Evolutionary conservation across 192 early-diverging fungal genomes (phyloP), one percentile per base, ranked within the genome.

Genomic region (Oehlia diaphana): DNA sequence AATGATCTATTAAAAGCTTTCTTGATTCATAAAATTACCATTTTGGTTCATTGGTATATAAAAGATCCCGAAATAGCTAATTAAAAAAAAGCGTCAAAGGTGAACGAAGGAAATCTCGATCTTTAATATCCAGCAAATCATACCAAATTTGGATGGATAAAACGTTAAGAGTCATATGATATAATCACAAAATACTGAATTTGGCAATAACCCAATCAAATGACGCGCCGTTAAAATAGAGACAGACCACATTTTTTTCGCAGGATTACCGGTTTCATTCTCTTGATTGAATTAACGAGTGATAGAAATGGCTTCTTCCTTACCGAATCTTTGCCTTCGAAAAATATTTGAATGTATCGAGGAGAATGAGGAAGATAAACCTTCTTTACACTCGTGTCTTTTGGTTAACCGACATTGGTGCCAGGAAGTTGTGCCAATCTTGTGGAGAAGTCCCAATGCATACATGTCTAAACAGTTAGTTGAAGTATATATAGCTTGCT

Each of bases 391-490:
- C 35, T 74, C 72, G 42, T 28, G 49, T 61, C 72, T 74, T 61
- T 61, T 74, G 53, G 72, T 74, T 21, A 74, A 74, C 49, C n/a
- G 72, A 28, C 72, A 61, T 6, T 74, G 72, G 72, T 74, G 72
- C 16, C 72, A 74, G 23, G 72, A 74, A 74, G 72, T 39, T 28
- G 72, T 74, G 21, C 49, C 72, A 14, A 74, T 74, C 26, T 28
- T 61, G 6, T 74, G 72, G 72, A 74, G 53, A 58, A 61, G 49
- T 28, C 72, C 72, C 5, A 70, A 70, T 23, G 68, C 68, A 9
- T 42, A 70, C 21, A 70, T 70, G 68, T 70, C 68, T 42, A 70
- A 70, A 70, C 68, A 70, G 21, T 70, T 70, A n/a, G 68, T 70
- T 10, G 68, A 70, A n/a, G 68, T 70, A 42, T 70, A 70, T 42